A percentile compares a stretch with the other conserved stretches of the same genome.
These are phyloP conservation scores for Cystofilobasidium bisporidii DNA, from an alignment of 768 basidiomycete genomes.

Conservation along the genomic window DNA sequence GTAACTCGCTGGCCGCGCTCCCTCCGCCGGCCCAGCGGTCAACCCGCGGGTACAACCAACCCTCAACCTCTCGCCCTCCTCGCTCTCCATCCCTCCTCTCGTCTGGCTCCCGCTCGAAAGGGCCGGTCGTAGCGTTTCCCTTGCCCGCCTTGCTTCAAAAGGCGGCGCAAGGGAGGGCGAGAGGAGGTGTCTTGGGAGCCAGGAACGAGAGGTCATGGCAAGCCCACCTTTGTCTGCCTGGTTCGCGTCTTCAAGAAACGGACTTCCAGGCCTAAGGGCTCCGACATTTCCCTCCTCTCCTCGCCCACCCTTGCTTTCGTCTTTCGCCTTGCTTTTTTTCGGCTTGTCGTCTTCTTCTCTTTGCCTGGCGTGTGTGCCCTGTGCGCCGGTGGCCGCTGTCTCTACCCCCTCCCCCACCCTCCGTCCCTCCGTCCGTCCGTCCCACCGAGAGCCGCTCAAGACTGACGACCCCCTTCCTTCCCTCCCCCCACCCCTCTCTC, in stretches of 20 bases:
- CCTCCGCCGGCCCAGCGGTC: background rate
- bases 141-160: background rate
- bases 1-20: background rate
- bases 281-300: background rate
- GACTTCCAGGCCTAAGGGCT: background rate
- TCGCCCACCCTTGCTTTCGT: background rate
- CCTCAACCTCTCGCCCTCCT: background rate
- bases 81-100: background rate
- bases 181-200: background rate
- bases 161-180: too few species aligned
- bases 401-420: too few species aligned
- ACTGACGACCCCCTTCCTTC: too few species aligned
- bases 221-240: background rate
- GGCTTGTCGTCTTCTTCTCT: background rate
- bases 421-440: too few species aligned
- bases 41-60: conserved; percentile 1
- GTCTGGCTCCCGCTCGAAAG: conserved; percentile 5
- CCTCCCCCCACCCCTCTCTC: too few species aligned
- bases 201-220: background rate
- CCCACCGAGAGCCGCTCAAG: too few species aligned
- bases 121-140: background rate
- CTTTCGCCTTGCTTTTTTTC: background rate
- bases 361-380: background rate
- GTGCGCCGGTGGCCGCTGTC: too few species aligned
- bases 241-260: background rate